phyloP scores from a whole-genome alignment of 257 asterid genomes.

The Agastache rugosa region DNA sequence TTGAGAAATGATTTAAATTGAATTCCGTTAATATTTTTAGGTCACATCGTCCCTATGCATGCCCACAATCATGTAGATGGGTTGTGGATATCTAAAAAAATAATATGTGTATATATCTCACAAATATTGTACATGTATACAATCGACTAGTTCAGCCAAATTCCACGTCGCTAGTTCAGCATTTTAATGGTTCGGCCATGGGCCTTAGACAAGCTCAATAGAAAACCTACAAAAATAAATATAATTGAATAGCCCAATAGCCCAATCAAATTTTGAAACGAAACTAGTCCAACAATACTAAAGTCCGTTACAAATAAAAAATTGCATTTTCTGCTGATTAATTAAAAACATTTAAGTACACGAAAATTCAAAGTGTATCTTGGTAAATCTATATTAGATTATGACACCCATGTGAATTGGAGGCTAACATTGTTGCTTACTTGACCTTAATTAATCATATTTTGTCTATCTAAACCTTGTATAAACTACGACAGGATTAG shows the following conservation, averaged over 20 bases:
- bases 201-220: background rate
- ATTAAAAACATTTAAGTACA: background rate
- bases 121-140: background rate
- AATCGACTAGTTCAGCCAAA: background rate
- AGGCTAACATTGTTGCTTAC: conserved; percentile 13
- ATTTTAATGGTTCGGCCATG: background rate
- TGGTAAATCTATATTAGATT: conserved; percentile 18
- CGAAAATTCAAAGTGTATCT: background rate
- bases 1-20: too few species aligned
- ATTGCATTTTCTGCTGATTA: background rate
- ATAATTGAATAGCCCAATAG: background rate
- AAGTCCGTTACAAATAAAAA: background rate
- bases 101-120: too few species aligned
- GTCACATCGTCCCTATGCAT: too few species aligned
- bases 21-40: too few species aligned
- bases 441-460: conserved; percentile 31
- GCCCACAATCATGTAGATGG: too few species aligned
- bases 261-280: too few species aligned
- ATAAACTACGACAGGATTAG: background rate
- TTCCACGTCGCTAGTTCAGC: background rate
- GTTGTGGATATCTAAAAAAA: too few species aligned
- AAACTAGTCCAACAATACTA: background rate
- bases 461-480: conserved; percentile 4
- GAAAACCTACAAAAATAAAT: too few species aligned
- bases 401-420: conserved; percentile 44